phyloP scores from a whole-genome alignment of 768 basidiomycete genomes.

The Pulveroboletus frians region DNA sequence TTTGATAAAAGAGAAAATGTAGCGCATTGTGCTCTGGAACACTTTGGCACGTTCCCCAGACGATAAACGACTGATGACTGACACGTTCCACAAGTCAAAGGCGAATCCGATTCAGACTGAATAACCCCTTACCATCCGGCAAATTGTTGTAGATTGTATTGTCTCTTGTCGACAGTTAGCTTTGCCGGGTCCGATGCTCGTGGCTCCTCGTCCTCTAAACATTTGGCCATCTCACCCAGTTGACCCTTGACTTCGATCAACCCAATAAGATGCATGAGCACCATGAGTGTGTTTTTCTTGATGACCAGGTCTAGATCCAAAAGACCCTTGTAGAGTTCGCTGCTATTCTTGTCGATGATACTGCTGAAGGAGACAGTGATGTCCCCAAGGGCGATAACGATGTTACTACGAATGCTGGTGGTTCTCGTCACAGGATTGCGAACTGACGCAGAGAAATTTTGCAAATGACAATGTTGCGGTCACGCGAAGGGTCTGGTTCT shows the following conservation, averaged over 20 bases:
- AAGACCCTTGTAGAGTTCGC: slow-evolving; percentile 90
- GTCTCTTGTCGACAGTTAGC: slow-evolving; percentile 91
- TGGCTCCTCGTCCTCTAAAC: slow-evolving; percentile 84
- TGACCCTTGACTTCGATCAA: slow-evolving; percentile 99
- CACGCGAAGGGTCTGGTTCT: slow-evolving; percentile 85
- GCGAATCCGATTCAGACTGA: not conserved
- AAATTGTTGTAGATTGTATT: slow-evolving; percentile 99
- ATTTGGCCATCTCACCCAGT: slow-evolving; percentile 99
- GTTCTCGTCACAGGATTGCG: slow-evolving; percentile 88
- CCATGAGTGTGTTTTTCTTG: slow-evolving; percentile 99
- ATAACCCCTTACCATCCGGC: slow-evolving; percentile 68
- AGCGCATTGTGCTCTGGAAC: slow-evolving; percentile 90
- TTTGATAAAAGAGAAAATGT: slow-evolving; percentile 95
- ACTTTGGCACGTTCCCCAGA: slow-evolving; percentile 81
- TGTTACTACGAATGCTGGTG: slow-evolving; percentile 91
- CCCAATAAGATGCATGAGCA: slow-evolving; percentile 92
- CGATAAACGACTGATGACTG: slow-evolving; percentile 92
- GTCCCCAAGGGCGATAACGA: slow-evolving; percentile 96
- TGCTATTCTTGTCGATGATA: slow-evolving; percentile 95
- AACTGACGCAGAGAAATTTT: slow-evolving; percentile 95
- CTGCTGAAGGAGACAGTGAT: slow-evolving; percentile 97
- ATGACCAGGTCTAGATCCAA: slow-evolving; percentile 83
- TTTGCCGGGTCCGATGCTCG: slow-evolving; percentile 93
- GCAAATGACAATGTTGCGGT: slow-evolving; percentile 86
- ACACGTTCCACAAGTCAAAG: slow-evolving; percentile 5